A percentile compares a stretch with the other conserved stretches of the same genome.
Conservation (phyloP, 2,329 filamentous ascomycete species). For the Verticillium nubilum region DNA sequence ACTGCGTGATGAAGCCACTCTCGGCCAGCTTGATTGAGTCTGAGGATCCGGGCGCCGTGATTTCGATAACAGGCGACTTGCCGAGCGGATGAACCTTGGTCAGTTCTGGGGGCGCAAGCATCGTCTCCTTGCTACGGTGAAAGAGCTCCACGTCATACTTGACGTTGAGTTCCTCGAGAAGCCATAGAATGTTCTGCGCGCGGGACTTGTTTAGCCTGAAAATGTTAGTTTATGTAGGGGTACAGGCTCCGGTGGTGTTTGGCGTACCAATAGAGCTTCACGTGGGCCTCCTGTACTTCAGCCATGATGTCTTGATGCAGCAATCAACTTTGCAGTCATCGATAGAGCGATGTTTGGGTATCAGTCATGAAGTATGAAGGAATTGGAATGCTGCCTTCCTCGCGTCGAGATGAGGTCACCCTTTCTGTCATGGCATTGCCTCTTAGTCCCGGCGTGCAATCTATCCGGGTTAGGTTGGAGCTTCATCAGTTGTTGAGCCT, state of each 20-base stretch:
- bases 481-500: not conserved
- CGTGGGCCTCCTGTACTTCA: slow-evolving; percentile 36
- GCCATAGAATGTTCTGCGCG: slow-evolving; percentile 77
- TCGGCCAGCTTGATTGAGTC: slow-evolving; percentile 67
- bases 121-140: slow-evolving; percentile 58
- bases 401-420: not conserved
- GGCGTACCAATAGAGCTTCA: slow-evolving; percentile 60
- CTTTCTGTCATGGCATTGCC: not conserved
- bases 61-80: slow-evolving; percentile 74
- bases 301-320: slow-evolving; percentile 4
- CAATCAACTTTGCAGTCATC: not conserved
- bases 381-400: not conserved
- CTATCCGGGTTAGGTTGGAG: not conserved
- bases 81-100: slow-evolving; percentile 78
- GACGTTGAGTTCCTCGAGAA: slow-evolving; percentile 75
- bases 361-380: not conserved
- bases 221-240: not conserved
- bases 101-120: slow-evolving; percentile 70
- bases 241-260: not conserved
- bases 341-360: not conserved
- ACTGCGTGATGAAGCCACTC: slow-evolving; percentile 76
- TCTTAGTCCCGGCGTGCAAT: not conserved
- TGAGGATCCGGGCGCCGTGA: slow-evolving; percentile 38
- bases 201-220: slow-evolving; percentile 79
- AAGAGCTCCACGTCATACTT: slow-evolving; percentile 76